Evolutionary conservation across 2,329 filamentous ascomycete species (phyloP), one percentile per base, ranked within the genome.

Genomic region (Cadophora luteo-olivacea): DNA sequence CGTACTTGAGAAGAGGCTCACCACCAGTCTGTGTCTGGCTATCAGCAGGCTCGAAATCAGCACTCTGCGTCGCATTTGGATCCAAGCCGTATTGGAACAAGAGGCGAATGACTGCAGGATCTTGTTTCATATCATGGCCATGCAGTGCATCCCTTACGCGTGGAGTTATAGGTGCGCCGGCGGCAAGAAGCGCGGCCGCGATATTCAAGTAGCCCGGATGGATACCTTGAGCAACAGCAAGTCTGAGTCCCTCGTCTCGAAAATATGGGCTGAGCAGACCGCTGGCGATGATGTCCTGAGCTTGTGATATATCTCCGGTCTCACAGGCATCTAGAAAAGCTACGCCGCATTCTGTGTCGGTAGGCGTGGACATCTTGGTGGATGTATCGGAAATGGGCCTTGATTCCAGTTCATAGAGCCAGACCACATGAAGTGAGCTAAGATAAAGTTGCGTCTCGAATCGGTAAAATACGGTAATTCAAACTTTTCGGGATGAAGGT

Each of bases 51-150:
- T 58, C 55, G n/a, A 58, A 58, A 33, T 58, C 55, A 9, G n/a
- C 9, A 58, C 55, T 58, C n/a, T 58, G 55, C 4, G 57, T 45
- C 57, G 36, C 57, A 25, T 60, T 60, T 19, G 57, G 57, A 45
- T 60, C 57, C n/a, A 29, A 25, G n/a, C 57, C 57, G 36, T 60
- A 12, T 3, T 60, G 36, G 11, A 60, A 45, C 3, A 45, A 45
- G 41, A 60, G 57, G 7, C 57, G n/a, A 60, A 41, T 25, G 0
- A 60, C 57, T 19, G 57, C 22, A 45, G 36, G 57, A 9, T 45
- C 36, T 29, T 60, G 57, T n/a, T 60, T n/a, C 12, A 45, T 14
- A 5, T 29, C 11, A 16, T 60, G 36, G 12, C 57, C 57, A 45
- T 60, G 57, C 36, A 45, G 5, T 36, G 57, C 36, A 36, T 60